Conservation (phyloP, 2,329 filamentous ascomycete species). For the Periconia sp. region DNA sequence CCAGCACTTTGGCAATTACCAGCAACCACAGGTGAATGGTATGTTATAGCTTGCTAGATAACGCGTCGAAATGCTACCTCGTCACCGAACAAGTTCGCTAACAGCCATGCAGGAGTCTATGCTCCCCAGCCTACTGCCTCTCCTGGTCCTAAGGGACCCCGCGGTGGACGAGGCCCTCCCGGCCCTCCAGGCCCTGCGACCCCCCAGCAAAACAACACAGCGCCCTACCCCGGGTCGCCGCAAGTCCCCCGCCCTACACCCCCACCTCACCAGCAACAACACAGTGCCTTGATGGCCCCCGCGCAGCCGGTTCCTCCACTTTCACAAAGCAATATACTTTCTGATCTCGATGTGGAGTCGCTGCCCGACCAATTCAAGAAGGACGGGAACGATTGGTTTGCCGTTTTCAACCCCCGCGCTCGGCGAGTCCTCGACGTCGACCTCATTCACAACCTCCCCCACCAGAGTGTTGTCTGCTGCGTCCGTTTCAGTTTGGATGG, state of each 20-base stretch:
- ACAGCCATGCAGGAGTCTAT: slow-evolving; percentile 59
- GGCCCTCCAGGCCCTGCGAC: slow-evolving; percentile 75
- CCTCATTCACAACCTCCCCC: slow-evolving; percentile 85
- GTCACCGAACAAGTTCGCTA: not conserved
- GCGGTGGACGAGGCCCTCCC: slow-evolving; percentile 58
- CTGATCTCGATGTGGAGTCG: slow-evolving; percentile 83
- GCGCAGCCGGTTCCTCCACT: slow-evolving; percentile 44
- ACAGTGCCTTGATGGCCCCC: slow-evolving; percentile 32
- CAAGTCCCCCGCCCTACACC: slow-evolving; percentile 78
- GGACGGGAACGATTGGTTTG: slow-evolving; percentile 89
- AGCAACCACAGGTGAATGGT: slow-evolving; percentile 66
- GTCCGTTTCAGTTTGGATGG: slow-evolving; percentile 96
- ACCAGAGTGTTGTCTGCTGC: slow-evolving; percentile 97
- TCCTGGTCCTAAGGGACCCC: slow-evolving; percentile 75
- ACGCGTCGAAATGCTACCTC: too few relatives aligned
- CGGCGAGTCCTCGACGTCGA: slow-evolving; percentile 90
- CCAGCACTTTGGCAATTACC: slow-evolving; percentile 71
- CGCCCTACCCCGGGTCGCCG: slow-evolving; percentile 86
- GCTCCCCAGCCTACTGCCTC: slow-evolving; percentile 83
- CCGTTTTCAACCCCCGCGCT: slow-evolving; percentile 91
- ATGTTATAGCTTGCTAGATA: slow-evolving; percentile 33
- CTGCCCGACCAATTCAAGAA: slow-evolving; percentile 87
- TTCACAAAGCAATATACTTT: slow-evolving; percentile 67
- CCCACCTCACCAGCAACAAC: slow-evolving; percentile 51
- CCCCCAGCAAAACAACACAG: slow-evolving; percentile 85